Base-by-base conservation (phyloP, 2,329 filamentous ascomycete species). In the Hypomyces rosellus region DNA sequence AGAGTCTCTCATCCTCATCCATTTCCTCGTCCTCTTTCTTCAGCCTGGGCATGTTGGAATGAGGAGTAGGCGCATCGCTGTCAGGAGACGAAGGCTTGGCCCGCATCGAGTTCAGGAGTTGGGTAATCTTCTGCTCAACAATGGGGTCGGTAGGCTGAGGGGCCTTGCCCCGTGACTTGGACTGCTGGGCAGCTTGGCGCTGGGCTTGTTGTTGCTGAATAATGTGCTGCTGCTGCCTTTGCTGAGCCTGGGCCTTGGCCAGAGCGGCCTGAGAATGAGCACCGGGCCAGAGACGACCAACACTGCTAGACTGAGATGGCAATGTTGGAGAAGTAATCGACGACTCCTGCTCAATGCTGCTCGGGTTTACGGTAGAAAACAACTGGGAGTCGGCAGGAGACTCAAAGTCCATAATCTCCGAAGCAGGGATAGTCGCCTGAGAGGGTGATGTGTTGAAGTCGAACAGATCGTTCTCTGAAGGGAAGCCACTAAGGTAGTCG, bases 1-100 rank as follows among this genome's bases (percentile, higher is more conserved):
- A 77, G 9, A 96, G 77, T 58, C 89, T 81, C 76, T 97, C 93
- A 61, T 97, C 93, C 68, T 96, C 92, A 61, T 99, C 93, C 92
- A 99, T 97, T 48, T 97, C 92, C 55, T 96, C 91, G 62, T 97
- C 91, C 41, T 96, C 90, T 77, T 97, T 97, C 78, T 85, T 91
- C 55, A 81, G 72, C 56, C 85, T 85, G 45, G 85, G 76, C 59
- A 89, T 80, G 65, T 89, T 85, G 50, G 82, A 76, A n/a, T 84
- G 67, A 22, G 78, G 74, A 45, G 80, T 74, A 30, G 62, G 56
- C 20, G 55, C 51, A 33, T 63, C 54, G 22, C 74, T 69, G 13
- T 81, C 77, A 14, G 74, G 69, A 4, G 76, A 73, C 6, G 74
- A 69, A 13, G 80, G 75, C 68, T 87, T 89, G 58, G 89, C 82